A percentile compares a stretch with the other conserved stretches of the same genome.
phyloP scores from a whole-genome alignment of 2,329 filamentous ascomycete genomes.

The Aureobasidium subglaciale region DNA sequence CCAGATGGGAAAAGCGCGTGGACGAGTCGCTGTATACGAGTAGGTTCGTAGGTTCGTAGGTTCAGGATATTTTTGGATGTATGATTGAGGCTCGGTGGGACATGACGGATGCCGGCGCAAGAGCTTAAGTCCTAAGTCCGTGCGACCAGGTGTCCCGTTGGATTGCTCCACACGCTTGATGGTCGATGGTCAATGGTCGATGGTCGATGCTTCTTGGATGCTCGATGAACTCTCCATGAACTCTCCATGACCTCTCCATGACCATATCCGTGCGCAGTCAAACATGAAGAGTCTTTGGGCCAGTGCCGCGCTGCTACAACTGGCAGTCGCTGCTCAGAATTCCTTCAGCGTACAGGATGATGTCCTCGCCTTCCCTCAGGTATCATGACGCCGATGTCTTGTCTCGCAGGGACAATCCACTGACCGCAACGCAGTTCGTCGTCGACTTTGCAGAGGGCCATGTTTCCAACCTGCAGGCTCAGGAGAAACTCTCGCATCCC shows the following conservation, averaged over 20 bases:
- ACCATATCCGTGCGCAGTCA: background rate
- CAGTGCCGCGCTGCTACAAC: conserved; percentile 39
- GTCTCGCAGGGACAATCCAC: background rate
- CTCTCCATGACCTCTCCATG: too few species aligned
- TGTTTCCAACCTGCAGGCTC: conserved; percentile 64
- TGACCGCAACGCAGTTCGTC: conserved; percentile 56
- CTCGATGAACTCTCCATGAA: too few species aligned
- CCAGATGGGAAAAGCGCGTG: background rate
- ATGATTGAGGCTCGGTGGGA: too few species aligned
- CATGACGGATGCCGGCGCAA: too few species aligned
- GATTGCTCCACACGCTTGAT: too few species aligned
- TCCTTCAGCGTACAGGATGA: conserved; percentile 85
- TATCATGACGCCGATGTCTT: conserved; percentile 33
- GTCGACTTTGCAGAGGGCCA: conserved; percentile 67
- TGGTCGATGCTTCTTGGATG: too few species aligned
- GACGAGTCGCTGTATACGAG: too few species aligned
- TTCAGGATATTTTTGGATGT: too few species aligned
- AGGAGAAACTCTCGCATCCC: conserved; percentile 45
- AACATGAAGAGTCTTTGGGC: conserved; percentile 44
- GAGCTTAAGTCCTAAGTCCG: too few species aligned
- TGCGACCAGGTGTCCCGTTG: too few species aligned
- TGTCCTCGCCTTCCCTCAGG: conserved; percentile 78
- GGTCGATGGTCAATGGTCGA: too few species aligned
- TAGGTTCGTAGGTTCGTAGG: too few species aligned
- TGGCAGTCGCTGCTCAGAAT: conserved; percentile 47